Percentiles rank a stretch among this genome's conserved stretches.
Conservation (phyloP, 2,329 filamentous ascomycete genomes). For the Apiospora saccharicola region DNA sequence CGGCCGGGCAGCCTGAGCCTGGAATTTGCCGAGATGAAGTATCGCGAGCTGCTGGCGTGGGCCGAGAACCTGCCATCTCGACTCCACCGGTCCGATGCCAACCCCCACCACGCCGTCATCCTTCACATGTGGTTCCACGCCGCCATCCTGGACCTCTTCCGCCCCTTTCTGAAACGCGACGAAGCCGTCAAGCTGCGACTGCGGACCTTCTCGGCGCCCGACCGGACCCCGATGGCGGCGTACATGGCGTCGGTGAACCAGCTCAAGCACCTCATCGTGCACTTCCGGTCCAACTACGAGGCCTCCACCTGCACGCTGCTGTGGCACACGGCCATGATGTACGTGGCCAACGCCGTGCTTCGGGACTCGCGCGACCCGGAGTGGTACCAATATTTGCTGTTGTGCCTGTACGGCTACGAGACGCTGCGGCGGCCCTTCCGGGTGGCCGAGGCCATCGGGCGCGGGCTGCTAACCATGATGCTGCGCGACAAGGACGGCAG, state of each 20-base stretch:
- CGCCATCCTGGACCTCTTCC: conserved; percentile 47
- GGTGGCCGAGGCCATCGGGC: conserved; percentile 44
- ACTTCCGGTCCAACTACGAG: conserved; percentile 45
- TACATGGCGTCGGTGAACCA: conserved; percentile 46
- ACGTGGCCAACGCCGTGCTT: conserved; percentile 48
- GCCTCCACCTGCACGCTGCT: conserved; percentile 46
- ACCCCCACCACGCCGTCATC: conserved; percentile 44
- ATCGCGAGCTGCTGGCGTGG: conserved; percentile 49
- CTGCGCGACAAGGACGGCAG: conserved; percentile 41
- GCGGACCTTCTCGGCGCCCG: conserved; percentile 41
- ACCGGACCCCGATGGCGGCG: conserved; percentile 40
- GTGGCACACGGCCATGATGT: conserved; percentile 50
- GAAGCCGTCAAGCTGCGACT: conserved; percentile 23
- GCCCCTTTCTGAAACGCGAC: conserved; percentile 34
- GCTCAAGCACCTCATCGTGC: conserved; percentile 47
- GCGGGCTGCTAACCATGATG: conserved; percentile 46
- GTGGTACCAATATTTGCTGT: conserved; percentile 46
- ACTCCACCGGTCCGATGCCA: conserved; percentile 36
- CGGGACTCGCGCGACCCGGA: conserved; percentile 38
- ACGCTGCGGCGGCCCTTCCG: conserved; percentile 44
- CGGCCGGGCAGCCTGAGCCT: conserved; percentile 31
- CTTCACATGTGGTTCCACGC: conserved; percentile 50
- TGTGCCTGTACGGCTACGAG: conserved; percentile 49
- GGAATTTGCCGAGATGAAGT: conserved; percentile 46
- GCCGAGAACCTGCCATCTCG: conserved; percentile 40